phyloP scores from a whole-genome alignment of 2,329 filamentous ascomycete species.

The Alternaria arborescens region DNA sequence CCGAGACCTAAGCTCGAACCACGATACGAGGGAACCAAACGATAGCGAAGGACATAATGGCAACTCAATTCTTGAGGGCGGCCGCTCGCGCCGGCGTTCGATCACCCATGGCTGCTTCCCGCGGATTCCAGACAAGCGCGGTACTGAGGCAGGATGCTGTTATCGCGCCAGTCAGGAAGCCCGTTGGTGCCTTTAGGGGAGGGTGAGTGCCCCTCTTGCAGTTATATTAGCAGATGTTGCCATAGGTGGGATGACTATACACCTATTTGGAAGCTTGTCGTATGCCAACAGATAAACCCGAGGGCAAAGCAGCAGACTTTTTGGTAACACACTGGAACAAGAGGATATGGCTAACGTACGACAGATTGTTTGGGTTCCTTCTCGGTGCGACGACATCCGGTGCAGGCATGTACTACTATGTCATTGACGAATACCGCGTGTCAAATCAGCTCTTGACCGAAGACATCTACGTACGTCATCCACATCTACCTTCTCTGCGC shows the following conservation, averaged over 20 bases:
- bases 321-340: not conserved
- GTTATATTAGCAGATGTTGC: not conserved
- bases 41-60: conserved; percentile 47
- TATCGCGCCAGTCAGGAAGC: conserved; percentile 64
- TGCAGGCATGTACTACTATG: conserved; percentile 86
- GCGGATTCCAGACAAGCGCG: conserved; percentile 54
- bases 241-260: not conserved
- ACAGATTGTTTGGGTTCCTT: conserved; percentile 89
- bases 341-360: not conserved
- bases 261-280: not conserved
- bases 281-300: not conserved
- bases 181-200: conserved; percentile 75
- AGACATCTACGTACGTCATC: conserved; percentile 86
- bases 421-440: conserved; percentile 90
- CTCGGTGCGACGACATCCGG: conserved; percentile 82
- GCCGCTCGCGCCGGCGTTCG: conserved; percentile 47
- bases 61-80: conserved; percentile 54
- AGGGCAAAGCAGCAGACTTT: not conserved
- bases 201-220: conserved; percentile 62
- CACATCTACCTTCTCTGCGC: not conserved
- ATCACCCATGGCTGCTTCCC: conserved; percentile 31
- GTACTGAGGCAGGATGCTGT: conserved; percentile 45
- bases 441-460: conserved; percentile 93
- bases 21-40: not conserved
- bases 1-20: not conserved